A percentile compares a stretch with the other conserved stretches of the same genome.
Evolutionary conservation across 176 grass and related monocot genomes (phyloP).

Genomic region (Elaeis guineensis): DNA sequence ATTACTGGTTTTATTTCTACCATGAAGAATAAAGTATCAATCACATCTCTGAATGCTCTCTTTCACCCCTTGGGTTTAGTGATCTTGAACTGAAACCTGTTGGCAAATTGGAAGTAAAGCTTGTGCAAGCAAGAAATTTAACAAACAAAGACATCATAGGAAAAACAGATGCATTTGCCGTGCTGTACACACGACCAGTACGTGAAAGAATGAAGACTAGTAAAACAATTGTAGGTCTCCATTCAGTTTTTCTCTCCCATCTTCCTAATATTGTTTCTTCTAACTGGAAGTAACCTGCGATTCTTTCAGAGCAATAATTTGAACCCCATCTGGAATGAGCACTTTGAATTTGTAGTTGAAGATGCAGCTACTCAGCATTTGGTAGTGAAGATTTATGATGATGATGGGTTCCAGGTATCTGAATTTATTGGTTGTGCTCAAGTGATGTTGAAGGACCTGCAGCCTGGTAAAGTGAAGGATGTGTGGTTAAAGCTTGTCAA

Average conservation of each 20-base stretch:
- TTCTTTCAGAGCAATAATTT: conserved; percentile 77
- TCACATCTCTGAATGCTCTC: conserved; percentile 15
- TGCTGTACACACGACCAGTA: conserved; percentile 71
- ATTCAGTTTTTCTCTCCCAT: conserved; percentile 16
- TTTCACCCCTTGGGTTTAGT: conserved; percentile 28
- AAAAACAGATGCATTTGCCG: conserved; percentile 86
- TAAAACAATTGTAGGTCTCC: conserved; percentile 88
- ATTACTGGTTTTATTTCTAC: conserved; percentile 7
- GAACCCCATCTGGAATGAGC: conserved; percentile 97
- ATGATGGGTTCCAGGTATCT: conserved; percentile 74
- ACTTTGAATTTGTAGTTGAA: conserved; percentile 90
- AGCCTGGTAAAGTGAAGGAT: conserved; percentile 88
- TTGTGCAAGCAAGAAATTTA: conserved; percentile 88
- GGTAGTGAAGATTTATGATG: conserved; percentile 78
- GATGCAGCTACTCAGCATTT: conserved; percentile 76
- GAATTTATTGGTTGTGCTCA: conserved; percentile 75
- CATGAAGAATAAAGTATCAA: not conserved
- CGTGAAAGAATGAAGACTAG: conserved; percentile 75
- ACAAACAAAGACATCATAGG: conserved; percentile 87
- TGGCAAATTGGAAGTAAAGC: conserved; percentile 89
- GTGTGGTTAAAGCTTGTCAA: conserved; percentile 91
- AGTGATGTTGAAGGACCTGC: conserved; percentile 53
- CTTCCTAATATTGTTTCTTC: conserved; percentile 3
- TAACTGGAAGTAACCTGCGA: conserved; percentile 29
- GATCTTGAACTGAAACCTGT: conserved; percentile 88